Evolutionary conservation across 2,329 filamentous ascomycete genomes (phyloP).

Genomic region (Xylaria polymorpha): DNA sequence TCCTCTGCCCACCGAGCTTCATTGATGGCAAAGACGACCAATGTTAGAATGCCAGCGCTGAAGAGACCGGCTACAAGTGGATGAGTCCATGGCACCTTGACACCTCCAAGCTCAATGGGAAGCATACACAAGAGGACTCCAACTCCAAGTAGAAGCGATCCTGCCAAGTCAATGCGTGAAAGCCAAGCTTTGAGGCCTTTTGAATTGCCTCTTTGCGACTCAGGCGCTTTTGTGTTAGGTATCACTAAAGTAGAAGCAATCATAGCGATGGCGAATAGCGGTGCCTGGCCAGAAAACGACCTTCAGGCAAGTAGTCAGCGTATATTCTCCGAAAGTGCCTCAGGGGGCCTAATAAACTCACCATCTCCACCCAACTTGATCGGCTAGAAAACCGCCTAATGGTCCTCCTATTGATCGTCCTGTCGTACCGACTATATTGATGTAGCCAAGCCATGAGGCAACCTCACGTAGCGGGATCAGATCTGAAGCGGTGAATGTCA

Average conservation of each 20-base stretch:
- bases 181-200: conserved; percentile 53
- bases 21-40: conserved; percentile 51
- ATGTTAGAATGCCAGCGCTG: conserved; percentile 44
- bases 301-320: conserved; percentile 43
- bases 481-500: conserved; percentile 50
- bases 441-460: conserved; percentile 64
- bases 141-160: conserved; percentile 58
- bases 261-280: conserved; percentile 64
- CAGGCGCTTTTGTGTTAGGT: conserved; percentile 46
- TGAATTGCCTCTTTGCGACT: conserved; percentile 22
- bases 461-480: conserved; percentile 64
- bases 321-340: not conserved
- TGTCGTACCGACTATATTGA: conserved; percentile 63
- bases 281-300: conserved; percentile 69
- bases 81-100: conserved; percentile 54
- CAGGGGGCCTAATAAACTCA: conserved; percentile 46
- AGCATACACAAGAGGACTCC: conserved; percentile 54
- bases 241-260: conserved; percentile 52
- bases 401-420: conserved; percentile 65
- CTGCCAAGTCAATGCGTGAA: conserved; percentile 68
- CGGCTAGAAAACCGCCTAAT: conserved; percentile 69
- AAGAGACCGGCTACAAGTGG: conserved; percentile 52
- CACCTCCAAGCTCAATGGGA: conserved; percentile 56
- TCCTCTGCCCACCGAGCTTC: conserved; percentile 60
- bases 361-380: conserved; percentile 75